Percentiles rank a stretch among this genome's conserved stretches.
Conservation (phyloP, 257 asterid genomes). For the Capsicum pubescens region DNA sequence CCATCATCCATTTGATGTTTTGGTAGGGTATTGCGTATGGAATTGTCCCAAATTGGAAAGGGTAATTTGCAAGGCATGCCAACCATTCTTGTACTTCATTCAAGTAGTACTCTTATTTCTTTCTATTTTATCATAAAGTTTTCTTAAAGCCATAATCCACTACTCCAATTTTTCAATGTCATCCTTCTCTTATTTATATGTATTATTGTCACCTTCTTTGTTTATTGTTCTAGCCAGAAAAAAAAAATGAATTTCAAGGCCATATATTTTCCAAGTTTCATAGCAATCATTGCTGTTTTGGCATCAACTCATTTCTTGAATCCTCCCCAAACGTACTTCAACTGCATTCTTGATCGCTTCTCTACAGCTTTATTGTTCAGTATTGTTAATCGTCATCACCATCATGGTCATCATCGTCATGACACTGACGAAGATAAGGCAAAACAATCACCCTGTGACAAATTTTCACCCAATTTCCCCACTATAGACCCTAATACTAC, state of each 20-base stretch:
- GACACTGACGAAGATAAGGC: slow-evolving; percentile 31
- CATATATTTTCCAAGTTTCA: slow-evolving; percentile 46
- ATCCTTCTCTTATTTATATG: neutral
- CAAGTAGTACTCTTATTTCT: neutral
- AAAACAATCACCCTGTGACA: slow-evolving; percentile 57
- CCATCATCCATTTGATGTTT: slow-evolving; percentile 16
- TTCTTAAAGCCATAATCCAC: slow-evolving; percentile 6
- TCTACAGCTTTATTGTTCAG: neutral
- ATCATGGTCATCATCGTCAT: slow-evolving; percentile 32
- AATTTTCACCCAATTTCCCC: slow-evolving; percentile 68
- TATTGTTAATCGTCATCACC: neutral
- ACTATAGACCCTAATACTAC: slow-evolving; percentile 68
- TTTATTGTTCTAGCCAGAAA: neutral
- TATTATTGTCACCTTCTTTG: neutral
- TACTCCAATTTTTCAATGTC: neutral
- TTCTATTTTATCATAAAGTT: neutral
- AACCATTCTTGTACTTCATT: slow-evolving; percentile 29
- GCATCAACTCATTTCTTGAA: slow-evolving; percentile 44
- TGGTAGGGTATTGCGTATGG: slow-evolving; percentile 12
- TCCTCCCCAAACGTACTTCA: slow-evolving; percentile 35
- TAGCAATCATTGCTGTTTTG: slow-evolving; percentile 59
- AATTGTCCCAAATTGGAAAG: neutral
- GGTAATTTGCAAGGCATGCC: slow-evolving; percentile 37
- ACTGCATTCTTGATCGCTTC: slow-evolving; percentile 23
- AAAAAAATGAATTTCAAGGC: slow-evolving; percentile 49